Evolutionary conservation across 106 monocot genomes (phyloP).

Genomic region (Allium cepa): DNA sequence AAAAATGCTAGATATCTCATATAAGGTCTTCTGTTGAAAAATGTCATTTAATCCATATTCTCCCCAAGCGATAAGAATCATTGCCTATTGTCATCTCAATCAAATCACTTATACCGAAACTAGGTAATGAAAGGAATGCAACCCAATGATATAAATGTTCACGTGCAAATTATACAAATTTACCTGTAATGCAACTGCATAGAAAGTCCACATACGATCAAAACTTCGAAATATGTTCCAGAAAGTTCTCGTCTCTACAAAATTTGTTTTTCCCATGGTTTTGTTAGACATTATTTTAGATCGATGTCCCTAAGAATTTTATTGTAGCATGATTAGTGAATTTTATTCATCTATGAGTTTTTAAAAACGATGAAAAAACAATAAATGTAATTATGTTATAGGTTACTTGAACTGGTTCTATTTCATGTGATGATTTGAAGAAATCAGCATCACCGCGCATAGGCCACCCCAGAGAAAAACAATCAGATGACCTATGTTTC

Average conservation of each 20-base stretch:
- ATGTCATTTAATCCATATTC: constrained; percentile 45
- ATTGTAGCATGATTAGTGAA: too few relatives aligned
- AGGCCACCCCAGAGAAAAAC: constrained; percentile 97
- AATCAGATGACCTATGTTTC: constrained; percentile 68
- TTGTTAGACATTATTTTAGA: constrained; percentile 22
- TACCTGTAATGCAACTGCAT: too few relatives aligned
- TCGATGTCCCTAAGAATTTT: constrained; percentile 21
- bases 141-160: too few relatives aligned
- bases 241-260: constrained; percentile 94
- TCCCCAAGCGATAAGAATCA: constrained; percentile 74
- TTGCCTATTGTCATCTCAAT: constrained; percentile 40
- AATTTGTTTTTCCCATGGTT: constrained; percentile 82
- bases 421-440: constrained; percentile 65
- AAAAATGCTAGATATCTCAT: constrained; percentile 78
- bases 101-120: neutral
- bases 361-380: neutral
- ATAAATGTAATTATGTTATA: neutral
- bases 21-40: constrained; percentile 47
- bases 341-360: too few relatives aligned
- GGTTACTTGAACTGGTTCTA: constrained; percentile 40
- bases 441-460: constrained; percentile 94
- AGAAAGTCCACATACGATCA: constrained; percentile 36
- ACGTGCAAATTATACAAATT: neutral
- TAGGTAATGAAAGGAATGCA: neutral
- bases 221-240: constrained; percentile 98